Evolutionary conservation across 2,329 filamentous ascomycete genomes (phyloP).

Genomic region (Escovopsis sp.): DNA sequence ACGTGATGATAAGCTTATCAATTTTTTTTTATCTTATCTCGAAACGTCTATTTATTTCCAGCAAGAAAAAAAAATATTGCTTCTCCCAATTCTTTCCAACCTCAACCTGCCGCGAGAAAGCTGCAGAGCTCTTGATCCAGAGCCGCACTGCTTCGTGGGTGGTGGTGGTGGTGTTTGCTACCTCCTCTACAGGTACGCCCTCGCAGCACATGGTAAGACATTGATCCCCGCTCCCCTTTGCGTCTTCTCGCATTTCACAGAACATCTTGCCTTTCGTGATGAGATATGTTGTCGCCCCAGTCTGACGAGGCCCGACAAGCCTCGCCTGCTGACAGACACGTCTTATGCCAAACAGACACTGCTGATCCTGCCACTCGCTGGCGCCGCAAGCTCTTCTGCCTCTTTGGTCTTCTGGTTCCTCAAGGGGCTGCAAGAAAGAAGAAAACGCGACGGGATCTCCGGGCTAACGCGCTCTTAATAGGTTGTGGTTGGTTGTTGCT

Average conservation of each 20-base stretch:
- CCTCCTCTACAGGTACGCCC: not conserved
- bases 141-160: no score
- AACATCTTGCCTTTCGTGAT: constrained; percentile 18
- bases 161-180: no score
- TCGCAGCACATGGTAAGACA: not conserved
- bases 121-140: no score
- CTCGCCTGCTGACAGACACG: constrained; percentile 35
- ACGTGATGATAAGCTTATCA: no score
- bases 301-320: constrained; percentile 33
- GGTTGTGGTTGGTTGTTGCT: no score
- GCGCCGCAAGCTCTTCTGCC: constrained; percentile 5
- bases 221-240: not conserved
- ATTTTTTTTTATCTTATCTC: no score
- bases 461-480: constrained; percentile 9
- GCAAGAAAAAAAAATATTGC: no score
- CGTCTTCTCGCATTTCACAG: not conserved
- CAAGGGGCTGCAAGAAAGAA: no score
- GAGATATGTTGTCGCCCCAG: constrained; percentile 36
- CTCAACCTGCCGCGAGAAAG: not conserved
- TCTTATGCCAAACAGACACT: constrained; percentile 43
- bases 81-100: not conserved
- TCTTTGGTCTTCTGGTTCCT: constrained; percentile 3
- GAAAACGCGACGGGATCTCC: not conserved
- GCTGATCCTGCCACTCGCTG: constrained; percentile 21
- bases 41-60: no score